These are phyloP conservation scores for Periconia macrospinosa DNA, from an alignment of 2,329 filamentous ascomycete species.

Conservation along the genomic window DNA sequence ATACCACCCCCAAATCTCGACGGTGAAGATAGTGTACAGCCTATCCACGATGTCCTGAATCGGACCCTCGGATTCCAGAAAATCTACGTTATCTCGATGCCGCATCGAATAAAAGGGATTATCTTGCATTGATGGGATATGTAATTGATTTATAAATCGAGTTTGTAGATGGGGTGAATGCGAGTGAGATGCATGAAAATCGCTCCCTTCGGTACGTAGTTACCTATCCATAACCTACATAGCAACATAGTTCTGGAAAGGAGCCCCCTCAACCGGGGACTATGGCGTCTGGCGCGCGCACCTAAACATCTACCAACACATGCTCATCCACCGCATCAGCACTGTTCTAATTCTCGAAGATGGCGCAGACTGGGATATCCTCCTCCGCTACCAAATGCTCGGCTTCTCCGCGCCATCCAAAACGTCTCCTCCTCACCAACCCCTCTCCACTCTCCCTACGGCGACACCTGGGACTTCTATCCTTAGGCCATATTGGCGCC, in stretches of 20 bases:
- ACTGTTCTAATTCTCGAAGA: slow-evolving; percentile 20
- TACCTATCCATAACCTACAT: neutral
- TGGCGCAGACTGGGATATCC: slow-evolving; percentile 22
- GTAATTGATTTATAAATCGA: slow-evolving; percentile 13
- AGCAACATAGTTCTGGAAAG: slow-evolving; percentile 9
- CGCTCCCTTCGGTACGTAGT: slow-evolving; percentile 7
- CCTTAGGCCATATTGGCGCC: slow-evolving; percentile 39
- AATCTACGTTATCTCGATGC: slow-evolving; percentile 19
- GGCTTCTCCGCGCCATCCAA: slow-evolving; percentile 16
- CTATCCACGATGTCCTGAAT: slow-evolving; percentile 13
- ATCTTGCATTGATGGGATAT: slow-evolving; percentile 9
- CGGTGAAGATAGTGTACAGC: neutral
- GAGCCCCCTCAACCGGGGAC: slow-evolving; percentile 1
- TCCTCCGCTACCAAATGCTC: slow-evolving; percentile 18
- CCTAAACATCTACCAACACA: slow-evolving; percentile 14
- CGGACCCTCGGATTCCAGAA: slow-evolving; percentile 17
- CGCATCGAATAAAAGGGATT: slow-evolving; percentile 15
- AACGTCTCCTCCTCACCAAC: slow-evolving; percentile 1
- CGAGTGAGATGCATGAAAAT: slow-evolving; percentile 8
- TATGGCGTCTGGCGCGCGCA: slow-evolving; percentile 18
- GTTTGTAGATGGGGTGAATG: slow-evolving; percentile 16
- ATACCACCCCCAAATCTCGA: neutral
- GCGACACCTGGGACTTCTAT: slow-evolving; percentile 42
- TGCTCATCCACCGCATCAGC: slow-evolving; percentile 13
- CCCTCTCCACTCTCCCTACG: slow-evolving; percentile 27